Base-by-base conservation (phyloP, 2,329 filamentous ascomycete species). In the Xylaria sp. region DNA sequence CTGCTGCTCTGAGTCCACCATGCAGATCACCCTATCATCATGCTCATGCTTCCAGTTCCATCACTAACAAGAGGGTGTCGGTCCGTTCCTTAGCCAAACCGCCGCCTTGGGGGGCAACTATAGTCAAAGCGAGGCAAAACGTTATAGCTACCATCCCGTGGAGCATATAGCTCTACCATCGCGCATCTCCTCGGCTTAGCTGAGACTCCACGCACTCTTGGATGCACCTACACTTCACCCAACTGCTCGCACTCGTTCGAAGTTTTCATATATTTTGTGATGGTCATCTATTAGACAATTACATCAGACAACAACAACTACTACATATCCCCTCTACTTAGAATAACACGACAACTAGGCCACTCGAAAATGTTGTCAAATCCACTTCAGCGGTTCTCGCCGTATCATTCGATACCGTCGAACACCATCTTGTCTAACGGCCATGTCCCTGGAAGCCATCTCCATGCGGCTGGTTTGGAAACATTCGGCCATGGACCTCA, bases 401-500 rank as follows among this genome's bases (percentile, higher is more conserved):
- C 86, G 65, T 90, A 89, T 77, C 85, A 88, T 74, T 82, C 83
- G 69, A 78, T 88, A 72, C 86, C 88, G 56, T 84, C 86, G 62
- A 85, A 83, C 73, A 83, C 84, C 68, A 83, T 89, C 73, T 79
- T 89, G 67, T 85, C 87, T 67, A 86, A 86, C 73, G 81, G 84
- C 65, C 86, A 88, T 75, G 78, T 86, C 9, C 80, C 82, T 24
- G 84, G 85, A 69, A 79, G 83, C 70, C 85, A 87, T 69, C 82
- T 88, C 69, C 85, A 88, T 72, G 78, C 78, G 19, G 78, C 80
- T 63, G 85, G 86, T n/a, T 82, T 94, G 67, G 90, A 93, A 72
- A 85, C 88, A 4, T 86, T 94, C 54, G 85, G 88, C 6, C 90
- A 92, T 71, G 86, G 87, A 45, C 90, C 92, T 12, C 91, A 93